These are phyloP conservation scores for Coemansia sp. DNA, from an alignment of 192 early-diverging fungal species.

Conservation along the genomic window DNA sequence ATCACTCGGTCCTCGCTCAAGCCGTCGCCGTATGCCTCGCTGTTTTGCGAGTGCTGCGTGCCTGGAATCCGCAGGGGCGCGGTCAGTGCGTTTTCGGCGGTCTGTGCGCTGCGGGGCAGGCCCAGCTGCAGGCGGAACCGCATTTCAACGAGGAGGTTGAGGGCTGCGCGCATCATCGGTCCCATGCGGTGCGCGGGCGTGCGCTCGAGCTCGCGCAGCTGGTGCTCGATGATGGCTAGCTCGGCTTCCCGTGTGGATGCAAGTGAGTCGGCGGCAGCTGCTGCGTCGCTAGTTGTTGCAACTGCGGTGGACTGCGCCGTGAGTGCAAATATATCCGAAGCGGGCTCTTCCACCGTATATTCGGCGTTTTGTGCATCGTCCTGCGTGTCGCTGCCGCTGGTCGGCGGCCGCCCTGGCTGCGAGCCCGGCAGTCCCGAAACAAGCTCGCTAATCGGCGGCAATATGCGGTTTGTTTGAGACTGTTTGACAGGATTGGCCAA, in stretches of 20 bases:
- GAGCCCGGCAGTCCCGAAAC: background rate
- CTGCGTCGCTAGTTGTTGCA: background rate
- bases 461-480: background rate
- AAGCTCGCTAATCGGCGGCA: constrained; percentile 7
- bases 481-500: constrained; percentile 26
- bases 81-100: constrained; percentile 8
- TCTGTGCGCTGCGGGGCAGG: constrained; percentile 24
- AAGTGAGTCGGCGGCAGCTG: background rate
- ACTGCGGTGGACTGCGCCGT: background rate
- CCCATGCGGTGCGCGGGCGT: constrained; percentile 40
- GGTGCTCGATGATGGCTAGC: constrained; percentile 48
- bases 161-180: constrained; percentile 46
- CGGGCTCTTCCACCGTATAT: constrained; percentile 10
- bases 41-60: background rate
- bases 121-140: constrained; percentile 49
- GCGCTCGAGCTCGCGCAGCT: constrained; percentile 41
- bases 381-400: background rate
- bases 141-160: constrained; percentile 51
- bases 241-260: constrained; percentile 39
- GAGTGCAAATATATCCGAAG: background rate
- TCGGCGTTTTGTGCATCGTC: background rate
- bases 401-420: background rate
- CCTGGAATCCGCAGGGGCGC: background rate
- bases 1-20: constrained; percentile 35
- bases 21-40: constrained; percentile 24